Percentiles rank a stretch among this genome's conserved stretches.
Conservation (phyloP, 1,284 basidiomycete genomes). For the Fomitopsis palustris region DNA sequence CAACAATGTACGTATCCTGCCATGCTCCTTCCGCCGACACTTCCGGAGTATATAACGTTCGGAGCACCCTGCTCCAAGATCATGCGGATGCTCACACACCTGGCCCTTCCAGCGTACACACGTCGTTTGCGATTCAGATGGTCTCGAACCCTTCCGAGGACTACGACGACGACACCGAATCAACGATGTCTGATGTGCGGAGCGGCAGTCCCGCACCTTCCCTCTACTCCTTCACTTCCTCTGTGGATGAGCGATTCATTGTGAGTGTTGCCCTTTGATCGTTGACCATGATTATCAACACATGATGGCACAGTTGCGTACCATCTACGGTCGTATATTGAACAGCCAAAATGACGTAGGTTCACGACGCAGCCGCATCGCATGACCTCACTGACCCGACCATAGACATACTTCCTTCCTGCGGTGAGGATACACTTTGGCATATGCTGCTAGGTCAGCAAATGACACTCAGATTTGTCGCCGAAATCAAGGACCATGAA, state of each 20-base stretch:
- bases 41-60: not conserved
- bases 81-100: not conserved
- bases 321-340: conserved; percentile 28
- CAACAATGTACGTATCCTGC: conserved; percentile 3
- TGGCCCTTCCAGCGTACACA: not conserved
- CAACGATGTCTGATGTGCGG: conserved; percentile 10
- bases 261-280: conserved; percentile 12
- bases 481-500: conserved; percentile 26
- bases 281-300: not conserved
- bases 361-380: not conserved
- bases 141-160: conserved; percentile 7
- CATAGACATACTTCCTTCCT: conserved; percentile 10
- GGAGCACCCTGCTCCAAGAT: not conserved
- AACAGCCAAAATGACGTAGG: conserved; percentile 34
- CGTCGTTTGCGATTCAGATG: not conserved
- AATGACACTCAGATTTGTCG: not conserved
- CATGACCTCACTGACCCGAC: not conserved
- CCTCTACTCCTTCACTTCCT: conserved; percentile 31
- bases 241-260: conserved; percentile 28
- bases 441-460: not conserved
- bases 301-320: conserved; percentile 22
- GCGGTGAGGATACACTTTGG: not conserved
- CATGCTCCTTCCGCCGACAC: not conserved
- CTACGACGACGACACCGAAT: conserved; percentile 11
- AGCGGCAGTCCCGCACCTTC: conserved; percentile 30